Evolutionary conservation across 2,329 filamentous ascomycete species (phyloP), one percentile per base, ranked within the genome.

Genomic region (Aspergillus awamori): DNA sequence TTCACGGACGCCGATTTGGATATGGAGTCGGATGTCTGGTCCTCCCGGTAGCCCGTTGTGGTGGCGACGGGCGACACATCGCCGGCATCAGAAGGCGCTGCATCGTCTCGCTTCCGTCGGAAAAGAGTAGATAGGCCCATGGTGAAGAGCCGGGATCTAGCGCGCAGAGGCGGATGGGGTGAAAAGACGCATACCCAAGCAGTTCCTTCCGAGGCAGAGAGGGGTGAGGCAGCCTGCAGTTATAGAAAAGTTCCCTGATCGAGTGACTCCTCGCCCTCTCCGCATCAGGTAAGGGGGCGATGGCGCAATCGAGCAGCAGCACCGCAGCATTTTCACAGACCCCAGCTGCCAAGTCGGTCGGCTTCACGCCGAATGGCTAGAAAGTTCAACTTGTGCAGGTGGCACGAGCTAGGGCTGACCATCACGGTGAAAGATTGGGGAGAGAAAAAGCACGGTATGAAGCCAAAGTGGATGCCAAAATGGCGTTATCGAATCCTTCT

Each of bases 61-160:
- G 13, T 26, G 38, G 47, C 38, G 2, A 22, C 47, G 7, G 55
- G 13, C 10, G 47, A 39, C 15, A 24, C 13, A 8, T 22, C 20
- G 26, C 26, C 56, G 26, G n/a, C 47, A 39, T 53, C 17, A 15
- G 53, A 33, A n/a, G 13, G 22, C 24, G 8, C 10, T 1, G 38
- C 22, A 24, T 43, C 49, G 10, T 15, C 11, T 36, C 36, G 36
- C 17, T 53, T 58, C 24, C 56, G 56, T 8, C 39, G 47, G 24
- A 58, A 43, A 28, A 52, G 33, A 33, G 56, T n/a, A 36, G 49
- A 33, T 13, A 52, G 48, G 48, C 56, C 56, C 56, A 58, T 58
- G 26, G n/a, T 58, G 56, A 13, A 33, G 39, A 17, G 53, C 53
- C 53, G 2, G 41, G n/a, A 20, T 15, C 26, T 13, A 13, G 47